Evolutionary conservation across 441 rosid genomes (phyloP).

Genomic region (Bruguiera hainesii): DNA sequence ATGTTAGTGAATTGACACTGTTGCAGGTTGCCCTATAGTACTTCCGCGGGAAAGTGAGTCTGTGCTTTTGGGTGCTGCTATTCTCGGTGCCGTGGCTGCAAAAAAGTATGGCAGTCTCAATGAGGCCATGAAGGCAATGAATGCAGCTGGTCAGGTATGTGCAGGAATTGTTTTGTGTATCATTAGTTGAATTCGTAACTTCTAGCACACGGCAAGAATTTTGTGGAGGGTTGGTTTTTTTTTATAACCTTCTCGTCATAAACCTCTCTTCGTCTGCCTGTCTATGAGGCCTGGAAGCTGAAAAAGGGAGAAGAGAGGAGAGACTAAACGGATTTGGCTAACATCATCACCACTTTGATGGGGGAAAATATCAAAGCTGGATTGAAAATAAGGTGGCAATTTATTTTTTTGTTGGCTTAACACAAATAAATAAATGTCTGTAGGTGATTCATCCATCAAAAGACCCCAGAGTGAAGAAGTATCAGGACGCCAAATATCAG

Average conservation of each 20-base stretch:
- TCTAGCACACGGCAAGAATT: background rate
- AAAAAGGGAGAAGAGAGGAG: no score
- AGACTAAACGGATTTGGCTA: no score
- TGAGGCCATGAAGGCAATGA: conserved; percentile 84
- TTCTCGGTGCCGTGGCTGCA: conserved; percentile 87
- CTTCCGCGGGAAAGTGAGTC: conserved; percentile 94
- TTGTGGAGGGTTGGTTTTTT: background rate
- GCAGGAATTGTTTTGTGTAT: background rate
- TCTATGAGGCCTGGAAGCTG: no score
- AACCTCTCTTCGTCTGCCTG: background rate
- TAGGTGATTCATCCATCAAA: conserved; percentile 81
- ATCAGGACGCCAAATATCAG: conserved; percentile 77
- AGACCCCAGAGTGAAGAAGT: conserved; percentile 77
- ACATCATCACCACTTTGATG: no score
- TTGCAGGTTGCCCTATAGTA: conserved; percentile 74
- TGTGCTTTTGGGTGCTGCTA: conserved; percentile 89
- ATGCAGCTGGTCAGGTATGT: conserved; percentile 84
- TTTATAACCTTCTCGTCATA: background rate
- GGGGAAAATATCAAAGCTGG: no score
- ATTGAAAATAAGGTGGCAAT: background rate
- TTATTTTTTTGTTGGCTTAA: background rate
- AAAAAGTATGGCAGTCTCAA: conserved; percentile 57
- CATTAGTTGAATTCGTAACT: background rate
- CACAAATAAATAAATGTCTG: background rate
- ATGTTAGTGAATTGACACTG: background rate